Evolutionary conservation across 306 rosid genomes (phyloP).

Genomic region (Fragaria iinumae): DNA sequence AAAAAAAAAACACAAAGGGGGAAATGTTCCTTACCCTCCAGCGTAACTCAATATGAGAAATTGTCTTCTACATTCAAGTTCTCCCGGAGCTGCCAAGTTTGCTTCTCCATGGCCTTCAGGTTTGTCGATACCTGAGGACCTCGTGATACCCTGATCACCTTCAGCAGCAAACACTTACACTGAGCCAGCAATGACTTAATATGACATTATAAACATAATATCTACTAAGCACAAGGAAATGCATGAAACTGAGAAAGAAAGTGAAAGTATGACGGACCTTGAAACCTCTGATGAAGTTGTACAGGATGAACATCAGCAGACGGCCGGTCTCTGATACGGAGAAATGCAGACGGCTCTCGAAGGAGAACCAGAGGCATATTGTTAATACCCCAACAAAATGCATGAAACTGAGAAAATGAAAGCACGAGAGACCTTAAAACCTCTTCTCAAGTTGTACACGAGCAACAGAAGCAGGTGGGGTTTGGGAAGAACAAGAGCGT

Average conservation of each 20-base stretch:
- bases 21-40: constrained; percentile 41
- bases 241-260: neutral
- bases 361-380: neutral
- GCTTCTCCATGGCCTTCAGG: too few relatives aligned
- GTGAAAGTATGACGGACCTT: constrained; percentile 2
- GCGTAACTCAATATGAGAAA: constrained; percentile 52
- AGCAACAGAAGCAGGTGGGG: too few relatives aligned
- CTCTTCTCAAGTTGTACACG: too few relatives aligned
- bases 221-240: neutral
- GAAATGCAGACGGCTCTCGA: neutral
- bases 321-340: neutral
- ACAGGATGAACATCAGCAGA: neutral
- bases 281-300: neutral
- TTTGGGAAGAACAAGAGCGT: too few relatives aligned
- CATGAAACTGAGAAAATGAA: neutral
- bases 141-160: neutral
- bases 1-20: neutral
- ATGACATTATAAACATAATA: neutral
- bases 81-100: too few relatives aligned
- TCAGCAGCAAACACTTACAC: neutral
- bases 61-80: constrained; percentile 43
- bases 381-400: neutral
- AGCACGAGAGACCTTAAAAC: neutral
- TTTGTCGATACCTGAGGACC: neutral
- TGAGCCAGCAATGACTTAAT: neutral